Percentiles rank a stretch among this genome's conserved stretches.
Conservation (phyloP, 345 rosid genomes). For the Hypericum androsaemum region DNA sequence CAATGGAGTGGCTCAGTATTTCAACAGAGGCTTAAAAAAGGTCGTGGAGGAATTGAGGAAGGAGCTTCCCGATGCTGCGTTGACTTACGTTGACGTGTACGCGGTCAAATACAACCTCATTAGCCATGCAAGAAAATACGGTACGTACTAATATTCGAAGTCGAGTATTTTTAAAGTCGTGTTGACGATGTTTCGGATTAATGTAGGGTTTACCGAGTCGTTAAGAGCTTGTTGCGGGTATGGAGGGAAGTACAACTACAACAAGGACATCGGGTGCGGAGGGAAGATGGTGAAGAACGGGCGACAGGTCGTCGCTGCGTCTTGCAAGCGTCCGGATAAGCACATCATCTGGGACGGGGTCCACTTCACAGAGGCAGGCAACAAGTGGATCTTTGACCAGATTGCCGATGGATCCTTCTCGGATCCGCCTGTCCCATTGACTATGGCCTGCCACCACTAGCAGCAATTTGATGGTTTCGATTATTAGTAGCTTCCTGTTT, state of each 20-base stretch:
- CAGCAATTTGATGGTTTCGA: too few species aligned
- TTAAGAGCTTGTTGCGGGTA: slow-evolving; percentile 64
- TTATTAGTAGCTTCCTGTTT: too few species aligned
- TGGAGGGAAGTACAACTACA: slow-evolving; percentile 72
- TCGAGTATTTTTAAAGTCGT: neutral
- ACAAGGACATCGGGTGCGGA: slow-evolving; percentile 44
- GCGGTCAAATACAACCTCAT: slow-evolving; percentile 45
- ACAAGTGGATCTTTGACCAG: slow-evolving; percentile 25
- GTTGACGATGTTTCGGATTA: too few species aligned
- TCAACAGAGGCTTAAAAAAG: slow-evolving; percentile 32
- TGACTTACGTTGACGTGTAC: slow-evolving; percentile 60
- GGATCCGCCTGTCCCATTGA: slow-evolving; percentile 29
- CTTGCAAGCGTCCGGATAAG: slow-evolving; percentile 35
- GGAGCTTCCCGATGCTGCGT: slow-evolving; percentile 39
- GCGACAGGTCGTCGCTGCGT: slow-evolving; percentile 38
- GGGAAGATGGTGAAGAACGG: slow-evolving; percentile 29
- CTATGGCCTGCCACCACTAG: slow-evolving; percentile 28
- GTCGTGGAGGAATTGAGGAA: slow-evolving; percentile 33
- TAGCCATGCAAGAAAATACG: slow-evolving; percentile 37
- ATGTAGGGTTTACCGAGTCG: slow-evolving; percentile 49
- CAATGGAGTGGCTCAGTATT: slow-evolving; percentile 50
- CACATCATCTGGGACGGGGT: slow-evolving; percentile 46
- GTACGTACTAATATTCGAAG: slow-evolving; percentile 16
- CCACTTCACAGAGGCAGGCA: slow-evolving; percentile 42
- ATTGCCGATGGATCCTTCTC: slow-evolving; percentile 28